These are phyloP conservation scores for Sextonia rubra DNA, from an alignment of 164 flowering plant species.

Conservation along the genomic window DNA sequence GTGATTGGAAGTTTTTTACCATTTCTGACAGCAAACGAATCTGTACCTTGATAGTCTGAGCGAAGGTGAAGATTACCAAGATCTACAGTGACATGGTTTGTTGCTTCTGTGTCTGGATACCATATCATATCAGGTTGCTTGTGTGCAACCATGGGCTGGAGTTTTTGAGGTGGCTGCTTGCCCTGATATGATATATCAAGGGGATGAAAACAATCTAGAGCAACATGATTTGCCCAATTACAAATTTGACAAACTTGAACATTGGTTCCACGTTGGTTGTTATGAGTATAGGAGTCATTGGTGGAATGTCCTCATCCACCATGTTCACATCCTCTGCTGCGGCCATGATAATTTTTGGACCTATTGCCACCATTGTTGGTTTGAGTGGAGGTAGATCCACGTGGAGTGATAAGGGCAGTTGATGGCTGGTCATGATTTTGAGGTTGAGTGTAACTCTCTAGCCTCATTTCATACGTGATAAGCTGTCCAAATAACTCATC, in stretches of 20 bases:
- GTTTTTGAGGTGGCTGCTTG: not conserved
- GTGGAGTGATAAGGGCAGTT: not conserved
- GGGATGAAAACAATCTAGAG: not conserved
- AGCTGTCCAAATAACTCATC: not conserved
- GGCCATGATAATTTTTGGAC: too few relatives aligned
- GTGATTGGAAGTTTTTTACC: not conserved
- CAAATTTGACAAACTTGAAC: not conserved
- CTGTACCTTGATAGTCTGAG: not conserved
- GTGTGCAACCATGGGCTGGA: not conserved
- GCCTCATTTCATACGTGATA: not conserved
- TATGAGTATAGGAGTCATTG: not conserved
- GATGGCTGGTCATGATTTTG: not conserved
- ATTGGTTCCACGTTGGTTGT: not conserved
- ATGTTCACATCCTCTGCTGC: not conserved
- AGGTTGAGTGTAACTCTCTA: not conserved
- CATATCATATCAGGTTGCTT: not conserved
- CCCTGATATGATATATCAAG: not conserved
- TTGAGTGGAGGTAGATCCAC: not conserved
- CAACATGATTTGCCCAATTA: not conserved
- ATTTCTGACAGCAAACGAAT: not conserved
- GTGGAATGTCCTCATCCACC: not conserved
- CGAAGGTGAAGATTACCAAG: not conserved
- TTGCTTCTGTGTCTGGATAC: not conserved
- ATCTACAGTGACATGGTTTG: not conserved
- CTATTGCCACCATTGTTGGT: not conserved